A percentile compares a stretch with the other conserved stretches of the same genome.
phyloP scores from a whole-genome alignment of 2,329 filamentous ascomycete species.

The Colletotrichum abscissum region DNA sequence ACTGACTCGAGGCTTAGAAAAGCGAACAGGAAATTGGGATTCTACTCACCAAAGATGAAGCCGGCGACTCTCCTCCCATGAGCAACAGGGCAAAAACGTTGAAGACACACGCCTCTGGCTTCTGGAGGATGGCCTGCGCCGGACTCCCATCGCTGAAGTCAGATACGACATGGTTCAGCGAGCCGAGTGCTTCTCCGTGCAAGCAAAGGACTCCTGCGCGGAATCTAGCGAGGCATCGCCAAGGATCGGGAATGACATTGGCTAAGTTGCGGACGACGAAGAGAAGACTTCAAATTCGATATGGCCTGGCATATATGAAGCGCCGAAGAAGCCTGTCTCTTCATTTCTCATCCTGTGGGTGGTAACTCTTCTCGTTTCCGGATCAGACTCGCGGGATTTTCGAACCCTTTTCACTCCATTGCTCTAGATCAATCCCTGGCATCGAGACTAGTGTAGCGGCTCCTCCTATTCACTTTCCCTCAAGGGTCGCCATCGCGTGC shows the following conservation, averaged over 20 bases:
- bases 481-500: constrained; percentile 56
- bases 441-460: background rate
- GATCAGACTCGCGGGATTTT: no score
- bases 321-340: background rate
- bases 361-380: no score
- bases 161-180: constrained; percentile 6
- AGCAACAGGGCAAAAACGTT: no score
- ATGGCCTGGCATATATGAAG: background rate
- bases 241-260: background rate
- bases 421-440: background rate
- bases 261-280: background rate
- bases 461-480: constrained; percentile 41
- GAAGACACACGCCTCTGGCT: background rate
- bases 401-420: no score
- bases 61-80: no score
- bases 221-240: background rate
- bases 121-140: background rate
- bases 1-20: no score
- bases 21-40: no score
- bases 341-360: no score
- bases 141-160: background rate
- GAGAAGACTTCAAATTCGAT: background rate
- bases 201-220: background rate
- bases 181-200: background rate
- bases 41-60: no score